Conservation (phyloP, 129 eudicot genomes). For the Saposhnikovia divaricata region DNA sequence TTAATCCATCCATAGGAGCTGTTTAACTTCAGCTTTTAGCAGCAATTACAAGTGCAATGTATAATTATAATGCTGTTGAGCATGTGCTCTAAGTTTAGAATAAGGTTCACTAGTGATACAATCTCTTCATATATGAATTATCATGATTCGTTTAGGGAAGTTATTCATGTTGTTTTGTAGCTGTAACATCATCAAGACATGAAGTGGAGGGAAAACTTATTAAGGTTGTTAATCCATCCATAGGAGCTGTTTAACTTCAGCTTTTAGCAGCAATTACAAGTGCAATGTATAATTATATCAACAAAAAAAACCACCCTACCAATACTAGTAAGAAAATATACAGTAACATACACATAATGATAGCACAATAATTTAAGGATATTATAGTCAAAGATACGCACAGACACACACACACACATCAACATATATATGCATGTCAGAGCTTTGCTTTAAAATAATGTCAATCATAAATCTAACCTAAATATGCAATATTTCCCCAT, state of each 20-base stretch:
- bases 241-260: neutral
- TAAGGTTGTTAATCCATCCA: neutral
- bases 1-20: neutral
- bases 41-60: neutral
- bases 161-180: neutral
- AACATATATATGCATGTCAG: neutral
- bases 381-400: neutral
- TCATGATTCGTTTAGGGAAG: neutral
- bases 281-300: neutral
- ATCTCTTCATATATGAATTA: neutral
- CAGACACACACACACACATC: neutral
- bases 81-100: neutral
- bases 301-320: neutral
- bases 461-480: neutral
- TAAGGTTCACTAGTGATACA: neutral
- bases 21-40: neutral
- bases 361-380: neutral
- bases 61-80: neutral
- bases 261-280: neutral
- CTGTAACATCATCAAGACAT: neutral
- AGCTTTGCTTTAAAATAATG: neutral
- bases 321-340: neutral
- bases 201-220: neutral
- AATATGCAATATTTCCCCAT: neutral
- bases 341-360: neutral